Base-by-base conservation (phyloP, 2,329 filamentous ascomycete genomes). In the Akanthomyces lecanii region DNA sequence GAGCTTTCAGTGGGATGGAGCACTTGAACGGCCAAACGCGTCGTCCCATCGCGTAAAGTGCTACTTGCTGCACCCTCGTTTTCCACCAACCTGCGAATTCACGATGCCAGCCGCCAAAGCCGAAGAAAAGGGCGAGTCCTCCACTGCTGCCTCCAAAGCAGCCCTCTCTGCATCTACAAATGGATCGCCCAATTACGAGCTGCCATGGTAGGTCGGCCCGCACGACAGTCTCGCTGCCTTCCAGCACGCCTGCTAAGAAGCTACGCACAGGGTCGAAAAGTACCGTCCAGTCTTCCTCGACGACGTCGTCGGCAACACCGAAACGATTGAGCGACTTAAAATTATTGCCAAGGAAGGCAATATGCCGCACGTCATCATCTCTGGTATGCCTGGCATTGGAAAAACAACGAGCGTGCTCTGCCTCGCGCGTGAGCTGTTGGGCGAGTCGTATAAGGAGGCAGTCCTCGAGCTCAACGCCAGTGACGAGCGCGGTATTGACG, bases 311-410 rank as follows among this genome's bases (percentile, higher is more conserved):
- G 95, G 95, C 72, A 99, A 99, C 77, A 96, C 91, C 23, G 95
- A 99, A 75, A 99, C 95, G 1, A 92, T 99, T 70, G 94, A 98
- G 76, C 90, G 95, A 62, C 81, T 99, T 70, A 98, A 98, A 75
- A 98, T 99, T 71, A 98, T 99, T 70, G 93, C 95, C 53, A 95
- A 93, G 76, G 95, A 98, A 79, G 95, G 95, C 70, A 99, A 99
- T 78, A 97, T 99, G 93, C 95, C 95, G 2, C 95, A 99, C 78
- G 87, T 99, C 72, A 98, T 99, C 77, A 98, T 99, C 71, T 97
- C 92, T n/a, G 95, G 95, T 65, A 98, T 97, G 92, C 95, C 95
- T 23, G 95, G 95, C 72, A 99, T 98, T 72, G 95, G 95, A 76
- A 99, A 99, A 81, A 99, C 95, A 4, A 98, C 95, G 0, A 97